Evolutionary conservation across 495 filamentous ascomycete species (phyloP), one percentile per base, ranked within the genome.

Genomic region (Baudoinia panamericana): DNA sequence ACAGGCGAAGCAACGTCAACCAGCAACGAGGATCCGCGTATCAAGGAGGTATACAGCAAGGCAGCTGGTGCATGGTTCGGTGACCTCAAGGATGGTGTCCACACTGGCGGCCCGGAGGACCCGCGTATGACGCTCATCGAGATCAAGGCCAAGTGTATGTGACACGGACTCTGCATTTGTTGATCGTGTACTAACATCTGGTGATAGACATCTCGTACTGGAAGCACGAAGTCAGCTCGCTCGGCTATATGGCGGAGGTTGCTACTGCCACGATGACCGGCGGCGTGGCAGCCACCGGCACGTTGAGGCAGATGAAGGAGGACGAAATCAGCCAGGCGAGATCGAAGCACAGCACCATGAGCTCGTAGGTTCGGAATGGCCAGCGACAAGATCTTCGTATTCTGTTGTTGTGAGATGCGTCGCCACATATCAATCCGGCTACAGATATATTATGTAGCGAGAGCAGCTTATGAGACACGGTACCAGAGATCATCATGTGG

Each of bases 41-140:
- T 67, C 48, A 64, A 64, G 51, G 57, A 67, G 13, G 28, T 66
- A 22, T 65, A 56, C 33, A 54, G 33, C 15, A 45, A 44, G 21
- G 39, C 33, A 23, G 40, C 51, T n/a, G 52, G 41, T 11, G 62
- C 61, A 3, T 67, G 64, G 64, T 67, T 66, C 27, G 64, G 63
- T 4, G 63, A 67, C 47, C 39, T 67, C 21, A 61, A 61, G 4
- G 64, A 66, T 46, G 64, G 64, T 18, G 53, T 52, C 28, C 64
- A 67, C 30, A 55, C 45, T 30, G 64, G 60, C 2, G 50, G 34
- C 6, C 35, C 56, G 0, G 55, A 64, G 3, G 64, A 67, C 43
- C 64, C 64, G 16, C 35, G 64, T 5, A 63, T 66, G 55, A 55
- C 43, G 28, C 39, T 59, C 11, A 61, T 59, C 30, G 58, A 61